phyloP scores from a whole-genome alignment of 176 grass and related monocot genomes.

The Thinopyrum elongatum region DNA sequence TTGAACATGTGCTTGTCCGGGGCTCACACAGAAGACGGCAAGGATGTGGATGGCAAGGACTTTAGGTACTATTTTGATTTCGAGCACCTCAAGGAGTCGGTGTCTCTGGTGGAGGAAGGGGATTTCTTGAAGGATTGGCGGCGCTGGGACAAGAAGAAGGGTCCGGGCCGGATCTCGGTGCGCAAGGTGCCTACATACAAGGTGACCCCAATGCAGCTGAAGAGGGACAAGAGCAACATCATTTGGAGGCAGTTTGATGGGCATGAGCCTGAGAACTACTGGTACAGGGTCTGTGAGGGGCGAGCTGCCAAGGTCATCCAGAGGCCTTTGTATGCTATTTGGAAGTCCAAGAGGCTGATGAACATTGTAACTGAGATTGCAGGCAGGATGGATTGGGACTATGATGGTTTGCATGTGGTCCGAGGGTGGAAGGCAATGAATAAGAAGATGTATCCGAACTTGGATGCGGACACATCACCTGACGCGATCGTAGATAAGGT shows the following conservation, averaged over 20 bases:
- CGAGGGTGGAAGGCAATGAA: conserved; percentile 79
- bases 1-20: conserved; percentile 76
- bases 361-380: conserved; percentile 93
- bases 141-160: conserved; percentile 80
- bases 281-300: conserved; percentile 96
- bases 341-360: conserved; percentile 93
- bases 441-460: conserved; percentile 77
- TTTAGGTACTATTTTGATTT: conserved; percentile 95
- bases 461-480: conserved; percentile 77
- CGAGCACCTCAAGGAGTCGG: conserved; percentile 82
- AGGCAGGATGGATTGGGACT: conserved; percentile 88
- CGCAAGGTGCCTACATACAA: conserved; percentile 84
- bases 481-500: conserved; percentile 60
- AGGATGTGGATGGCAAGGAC: conserved; percentile 84
- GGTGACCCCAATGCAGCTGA: conserved; percentile 86
- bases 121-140: conserved; percentile 77
- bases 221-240: conserved; percentile 74
- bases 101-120: conserved; percentile 69
- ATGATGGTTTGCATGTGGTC: conserved; percentile 80
- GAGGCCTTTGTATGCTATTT: conserved; percentile 83
- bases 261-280: conserved; percentile 94
- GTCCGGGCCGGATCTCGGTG: conserved; percentile 56
- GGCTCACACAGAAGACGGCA: conserved; percentile 63
- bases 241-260: conserved; percentile 88
- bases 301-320: conserved; percentile 69